phyloP scores from a whole-genome alignment of 768 basidiomycete species.

The Coprinopsis marcescibilis region DNA sequence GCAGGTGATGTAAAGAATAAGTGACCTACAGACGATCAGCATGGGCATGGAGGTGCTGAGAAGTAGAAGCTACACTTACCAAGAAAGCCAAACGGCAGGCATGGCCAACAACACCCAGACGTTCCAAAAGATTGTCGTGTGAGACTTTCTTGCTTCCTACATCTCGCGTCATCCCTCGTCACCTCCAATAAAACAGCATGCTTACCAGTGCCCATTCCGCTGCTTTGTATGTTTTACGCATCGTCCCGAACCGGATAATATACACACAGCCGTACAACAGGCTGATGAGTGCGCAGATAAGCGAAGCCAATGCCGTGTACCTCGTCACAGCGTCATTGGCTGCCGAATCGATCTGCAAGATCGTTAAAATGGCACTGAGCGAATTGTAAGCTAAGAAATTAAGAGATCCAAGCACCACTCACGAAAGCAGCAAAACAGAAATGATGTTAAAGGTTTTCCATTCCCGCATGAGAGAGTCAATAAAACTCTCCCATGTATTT shows the following conservation, averaged over 20 bases:
- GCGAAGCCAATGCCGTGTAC: constrained; percentile 47
- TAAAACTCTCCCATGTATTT: constrained; percentile 22
- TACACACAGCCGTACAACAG: constrained; percentile 57
- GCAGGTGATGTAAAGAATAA: constrained; percentile 48
- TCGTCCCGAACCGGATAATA: constrained; percentile 56
- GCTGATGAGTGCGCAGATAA: constrained; percentile 54
- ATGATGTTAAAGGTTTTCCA: constrained; percentile 27
- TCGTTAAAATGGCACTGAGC: constrained; percentile 24
- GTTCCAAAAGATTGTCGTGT: constrained; percentile 39
- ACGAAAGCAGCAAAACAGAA: constrained; percentile 24
- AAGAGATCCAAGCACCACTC: constrained; percentile 3
- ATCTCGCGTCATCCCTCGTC: not conserved
- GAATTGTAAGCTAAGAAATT: not conserved
- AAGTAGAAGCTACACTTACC: constrained; percentile 25
- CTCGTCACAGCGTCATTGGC: constrained; percentile 45
- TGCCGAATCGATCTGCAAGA: constrained; percentile 29
- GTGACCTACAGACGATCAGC: constrained; percentile 34
- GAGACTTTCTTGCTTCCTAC: constrained; percentile 43
- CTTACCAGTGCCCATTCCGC: constrained; percentile 53
- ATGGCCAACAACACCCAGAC: constrained; percentile 59
- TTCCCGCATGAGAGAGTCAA: constrained; percentile 23
- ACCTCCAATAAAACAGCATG: not conserved
- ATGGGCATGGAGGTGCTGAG: not conserved
- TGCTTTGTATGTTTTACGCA: constrained; percentile 56
- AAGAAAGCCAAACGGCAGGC: constrained; percentile 57